Evolutionary conservation across 2,329 filamentous ascomycete genomes (phyloP).

Genomic region (Exserohilum rostratum): DNA sequence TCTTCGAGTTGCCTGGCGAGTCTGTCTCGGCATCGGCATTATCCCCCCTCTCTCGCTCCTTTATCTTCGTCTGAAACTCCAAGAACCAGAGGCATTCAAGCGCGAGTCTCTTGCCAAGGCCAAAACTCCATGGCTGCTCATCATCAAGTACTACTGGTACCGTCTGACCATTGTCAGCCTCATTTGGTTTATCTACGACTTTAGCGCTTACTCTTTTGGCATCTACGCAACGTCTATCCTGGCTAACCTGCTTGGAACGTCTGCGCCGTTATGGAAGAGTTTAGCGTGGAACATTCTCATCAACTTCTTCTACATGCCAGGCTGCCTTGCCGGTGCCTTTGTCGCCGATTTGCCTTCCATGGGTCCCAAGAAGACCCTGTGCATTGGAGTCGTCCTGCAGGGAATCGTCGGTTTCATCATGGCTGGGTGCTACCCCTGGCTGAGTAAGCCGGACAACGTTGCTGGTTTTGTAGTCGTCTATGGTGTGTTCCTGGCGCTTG

Average conservation of each 20-base stretch:
- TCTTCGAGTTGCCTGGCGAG: constrained; percentile 78
- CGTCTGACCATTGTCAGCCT: constrained; percentile 59
- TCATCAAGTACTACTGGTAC: constrained; percentile 62
- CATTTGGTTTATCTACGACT: constrained; percentile 67
- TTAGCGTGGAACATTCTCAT: constrained; percentile 91
- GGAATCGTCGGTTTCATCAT: constrained; percentile 86
- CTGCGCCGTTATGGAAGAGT: constrained; percentile 71
- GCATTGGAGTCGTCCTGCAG: constrained; percentile 73
- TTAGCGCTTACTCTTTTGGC: constrained; percentile 82
- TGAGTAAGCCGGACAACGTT: constrained; percentile 71
- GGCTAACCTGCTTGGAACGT: constrained; percentile 64
- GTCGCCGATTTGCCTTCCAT: constrained; percentile 70
- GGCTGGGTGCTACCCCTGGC: constrained; percentile 74
- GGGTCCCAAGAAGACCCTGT: constrained; percentile 77
- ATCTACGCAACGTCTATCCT: constrained; percentile 84
- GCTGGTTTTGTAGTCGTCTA: constrained; percentile 81
- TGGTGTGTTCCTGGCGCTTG: constrained; percentile 76
- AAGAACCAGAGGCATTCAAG: constrained; percentile 61
- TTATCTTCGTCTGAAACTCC: constrained; percentile 62
- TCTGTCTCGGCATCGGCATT: constrained; percentile 67
- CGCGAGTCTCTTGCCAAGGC: constrained; percentile 55
- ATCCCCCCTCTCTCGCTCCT: constrained; percentile 60
- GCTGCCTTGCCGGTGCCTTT: constrained; percentile 77
- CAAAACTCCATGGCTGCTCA: constrained; percentile 49
- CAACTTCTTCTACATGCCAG: constrained; percentile 88